phyloP scores from a whole-genome alignment of 139 green algal species.

The Chlamydomonas applanata region DNA sequence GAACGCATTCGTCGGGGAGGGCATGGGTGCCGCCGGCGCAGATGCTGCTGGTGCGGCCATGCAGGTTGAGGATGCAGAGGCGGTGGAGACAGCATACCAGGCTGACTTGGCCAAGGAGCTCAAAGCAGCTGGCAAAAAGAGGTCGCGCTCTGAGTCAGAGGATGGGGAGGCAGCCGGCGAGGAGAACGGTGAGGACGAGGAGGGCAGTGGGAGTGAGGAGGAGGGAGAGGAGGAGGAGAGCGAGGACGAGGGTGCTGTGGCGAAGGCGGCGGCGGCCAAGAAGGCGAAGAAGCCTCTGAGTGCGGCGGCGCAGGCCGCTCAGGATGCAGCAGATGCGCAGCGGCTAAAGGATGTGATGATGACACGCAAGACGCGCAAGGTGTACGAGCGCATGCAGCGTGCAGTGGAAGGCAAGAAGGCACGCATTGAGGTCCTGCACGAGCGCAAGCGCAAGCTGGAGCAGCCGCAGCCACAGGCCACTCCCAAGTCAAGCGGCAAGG shows the following conservation, averaged over 20 bases:
- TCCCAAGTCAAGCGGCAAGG: not conserved
- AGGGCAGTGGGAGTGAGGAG: conserved; percentile 19
- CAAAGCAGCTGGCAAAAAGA: conserved; percentile 1
- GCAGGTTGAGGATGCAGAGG: conserved; percentile 2
- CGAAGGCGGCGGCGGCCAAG: conserved; percentile 8
- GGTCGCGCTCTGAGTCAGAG: not conserved
- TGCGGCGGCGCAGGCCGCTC: not conserved
- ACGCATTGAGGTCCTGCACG: conserved; percentile 58
- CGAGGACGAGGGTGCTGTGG: conserved; percentile 16
- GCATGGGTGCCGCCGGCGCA: conserved; percentile 12
- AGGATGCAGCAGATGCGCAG: conserved; percentile 46
- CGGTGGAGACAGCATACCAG: not conserved
- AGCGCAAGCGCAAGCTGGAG: conserved; percentile 17
- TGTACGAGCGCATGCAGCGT: conserved; percentile 84
- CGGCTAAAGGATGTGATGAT: conserved; percentile 89
- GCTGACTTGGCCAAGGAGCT: conserved; percentile 74
- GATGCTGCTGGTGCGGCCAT: not conserved
- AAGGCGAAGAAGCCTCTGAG: not conserved
- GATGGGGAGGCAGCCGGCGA: conserved; percentile 6
- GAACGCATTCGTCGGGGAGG: conserved; percentile 30
- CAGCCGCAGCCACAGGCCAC: not conserved
- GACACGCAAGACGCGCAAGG: conserved; percentile 80
- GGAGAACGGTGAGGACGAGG: conserved; percentile 19
- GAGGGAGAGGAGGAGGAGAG: conserved; percentile 19
- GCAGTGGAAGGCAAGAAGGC: conserved; percentile 54